phyloP scores from a whole-genome alignment of 805 yeast genomes.

The Wickerhamomyces subpelliculosus region DNA sequence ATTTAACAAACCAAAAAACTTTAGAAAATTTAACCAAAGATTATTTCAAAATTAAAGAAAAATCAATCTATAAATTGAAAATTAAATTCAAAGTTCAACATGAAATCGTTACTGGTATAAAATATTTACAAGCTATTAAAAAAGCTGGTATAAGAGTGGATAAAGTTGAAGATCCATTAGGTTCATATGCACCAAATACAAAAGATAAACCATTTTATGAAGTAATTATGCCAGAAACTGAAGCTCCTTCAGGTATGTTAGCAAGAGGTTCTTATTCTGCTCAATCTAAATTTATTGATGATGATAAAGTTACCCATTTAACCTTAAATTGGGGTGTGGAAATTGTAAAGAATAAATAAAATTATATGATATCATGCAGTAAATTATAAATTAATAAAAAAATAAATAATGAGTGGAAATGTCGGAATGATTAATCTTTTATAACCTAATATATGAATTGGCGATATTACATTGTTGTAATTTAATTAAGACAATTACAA shows the following conservation, averaged over 20 bases:
- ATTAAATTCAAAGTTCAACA: conserved; percentile 82
- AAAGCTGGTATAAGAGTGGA: conserved; percentile 86
- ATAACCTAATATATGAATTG: too few relatives aligned
- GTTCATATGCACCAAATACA: conserved; percentile 88
- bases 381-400: too few relatives aligned
- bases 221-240: conserved; percentile 56
- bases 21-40: conserved; percentile 52
- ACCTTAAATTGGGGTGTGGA: conserved; percentile 81
- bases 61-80: conserved; percentile 61
- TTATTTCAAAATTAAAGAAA: conserved; percentile 73
- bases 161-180: conserved; percentile 80
- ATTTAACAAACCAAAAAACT: conserved; percentile 56
- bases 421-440: too few relatives aligned
- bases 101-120: conserved; percentile 85
- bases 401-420: too few relatives aligned
- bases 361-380: too few relatives aligned
- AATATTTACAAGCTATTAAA: conserved; percentile 77
- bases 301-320: conserved; percentile 70
- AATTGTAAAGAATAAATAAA: conserved; percentile 50
- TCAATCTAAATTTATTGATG: conserved; percentile 76
- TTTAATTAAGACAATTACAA: too few relatives aligned
- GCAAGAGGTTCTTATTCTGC: conserved; percentile 87
- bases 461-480: too few relatives aligned
- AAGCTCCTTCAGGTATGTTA: conserved; percentile 85
- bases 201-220: conserved; percentile 72